Conservation (phyloP, 192 early-diverging fungal genomes). For the Gonapodya sp. region DNA sequence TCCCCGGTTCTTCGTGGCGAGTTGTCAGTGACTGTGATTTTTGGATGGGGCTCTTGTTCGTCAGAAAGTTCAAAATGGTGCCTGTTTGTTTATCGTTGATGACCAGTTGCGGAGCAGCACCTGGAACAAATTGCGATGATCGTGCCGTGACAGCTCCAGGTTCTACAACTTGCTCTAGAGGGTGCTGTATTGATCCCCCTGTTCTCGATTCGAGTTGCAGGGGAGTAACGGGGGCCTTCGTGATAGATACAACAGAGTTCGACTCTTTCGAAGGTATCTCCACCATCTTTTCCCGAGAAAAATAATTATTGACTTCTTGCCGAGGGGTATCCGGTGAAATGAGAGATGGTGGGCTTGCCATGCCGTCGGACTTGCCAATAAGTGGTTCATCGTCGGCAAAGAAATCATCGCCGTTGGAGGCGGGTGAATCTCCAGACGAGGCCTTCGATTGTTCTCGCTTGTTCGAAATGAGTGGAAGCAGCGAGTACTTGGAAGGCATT, state of each 20-base stretch:
- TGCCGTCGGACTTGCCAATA: not conserved
- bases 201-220: too few species aligned
- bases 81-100: not conserved
- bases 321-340: not conserved
- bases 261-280: not conserved
- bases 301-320: not conserved
- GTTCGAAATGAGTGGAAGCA: not conserved
- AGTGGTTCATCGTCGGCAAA: not conserved
- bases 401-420: not conserved
- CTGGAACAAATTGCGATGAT: not conserved
- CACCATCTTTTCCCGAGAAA: not conserved
- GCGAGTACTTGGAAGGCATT: not conserved
- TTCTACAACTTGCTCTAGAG: not conserved
- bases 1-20: conserved; percentile 9
- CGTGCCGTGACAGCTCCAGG: not conserved
- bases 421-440: not conserved
- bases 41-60: not conserved
- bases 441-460: not conserved
- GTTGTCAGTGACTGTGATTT: not conserved
- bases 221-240: not conserved
- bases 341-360: not conserved
- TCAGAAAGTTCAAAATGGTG: not conserved
- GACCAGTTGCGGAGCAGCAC: not conserved
- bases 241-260: not conserved
- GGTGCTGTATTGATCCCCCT: too few species aligned